Conservation (phyloP, 495 filamentous ascomycete species). For the Bombardia bombarda region DNA sequence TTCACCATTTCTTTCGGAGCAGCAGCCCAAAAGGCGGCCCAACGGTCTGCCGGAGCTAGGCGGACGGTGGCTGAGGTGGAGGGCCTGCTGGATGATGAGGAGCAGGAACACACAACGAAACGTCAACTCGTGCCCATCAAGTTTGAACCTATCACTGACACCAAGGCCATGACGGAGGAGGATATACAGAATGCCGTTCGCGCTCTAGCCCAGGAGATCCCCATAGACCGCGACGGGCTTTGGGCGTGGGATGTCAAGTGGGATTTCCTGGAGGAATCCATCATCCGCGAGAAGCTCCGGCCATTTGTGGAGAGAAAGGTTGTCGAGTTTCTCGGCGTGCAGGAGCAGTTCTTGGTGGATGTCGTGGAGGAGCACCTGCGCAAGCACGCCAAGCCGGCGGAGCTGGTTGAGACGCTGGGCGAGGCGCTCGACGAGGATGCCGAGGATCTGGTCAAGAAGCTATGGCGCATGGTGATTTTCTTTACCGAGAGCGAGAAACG, state of each 20-base stretch:
- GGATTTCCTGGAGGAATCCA: conserved; percentile 82
- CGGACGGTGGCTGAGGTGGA: conserved; percentile 91
- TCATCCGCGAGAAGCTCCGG: conserved; percentile 79
- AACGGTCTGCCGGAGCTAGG: conserved; percentile 55
- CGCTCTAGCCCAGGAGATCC: conserved; percentile 83
- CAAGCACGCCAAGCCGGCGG: conserved; percentile 66
- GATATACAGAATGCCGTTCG: conserved; percentile 72
- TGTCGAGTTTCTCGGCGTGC: conserved; percentile 89
- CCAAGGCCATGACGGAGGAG: conserved; percentile 67
- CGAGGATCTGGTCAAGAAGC: conserved; percentile 86
- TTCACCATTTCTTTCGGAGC: conserved; percentile 93
- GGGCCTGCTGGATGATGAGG: conserved; percentile 87
- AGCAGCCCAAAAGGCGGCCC: conserved; percentile 75
- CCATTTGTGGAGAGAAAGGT: conserved; percentile 98
- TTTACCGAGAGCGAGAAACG: conserved; percentile 93
- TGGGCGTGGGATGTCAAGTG: conserved; percentile 92
- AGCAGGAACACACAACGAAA: conserved; percentile 64
- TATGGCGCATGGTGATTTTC: conserved; percentile 99
- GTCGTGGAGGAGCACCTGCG: conserved; percentile 83
- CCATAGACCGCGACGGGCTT: conserved; percentile 73
- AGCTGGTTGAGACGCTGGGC: conserved; percentile 74
- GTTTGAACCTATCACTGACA: conserved; percentile 67
- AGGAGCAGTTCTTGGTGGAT: conserved; percentile 92
- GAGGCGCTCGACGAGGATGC: conserved; percentile 94
- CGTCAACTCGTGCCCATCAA: conserved; percentile 86